phyloP scores from a whole-genome alignment of 768 basidiomycete genomes.

The Auriscalpium microsporum region DNA sequence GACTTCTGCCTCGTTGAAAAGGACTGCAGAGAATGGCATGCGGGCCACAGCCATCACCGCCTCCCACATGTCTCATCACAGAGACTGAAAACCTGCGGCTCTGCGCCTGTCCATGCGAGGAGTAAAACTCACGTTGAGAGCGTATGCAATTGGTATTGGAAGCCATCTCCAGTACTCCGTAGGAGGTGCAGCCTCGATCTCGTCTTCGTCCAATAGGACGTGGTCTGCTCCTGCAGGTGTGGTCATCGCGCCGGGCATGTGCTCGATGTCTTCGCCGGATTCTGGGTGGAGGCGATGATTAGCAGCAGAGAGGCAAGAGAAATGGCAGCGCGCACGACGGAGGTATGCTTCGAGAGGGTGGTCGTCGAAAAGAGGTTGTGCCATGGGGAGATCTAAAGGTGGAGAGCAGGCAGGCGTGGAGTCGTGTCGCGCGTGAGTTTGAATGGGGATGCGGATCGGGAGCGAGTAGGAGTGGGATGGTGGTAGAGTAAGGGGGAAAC shows the following conservation, averaged over 20 bases:
- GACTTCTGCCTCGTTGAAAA: no score
- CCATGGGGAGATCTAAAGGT: conserved; percentile 3
- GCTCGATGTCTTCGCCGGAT: conserved; percentile 13
- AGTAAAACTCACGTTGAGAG: neutral
- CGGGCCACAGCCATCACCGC: no score
- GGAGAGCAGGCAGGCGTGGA: neutral
- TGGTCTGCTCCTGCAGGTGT: conserved; percentile 4
- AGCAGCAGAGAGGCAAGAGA: neutral
- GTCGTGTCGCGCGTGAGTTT: neutral
- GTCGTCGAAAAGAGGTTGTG: conserved; percentile 13
- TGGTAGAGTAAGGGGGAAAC: neutral
- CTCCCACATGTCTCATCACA: no score
- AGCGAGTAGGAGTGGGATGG: neutral
- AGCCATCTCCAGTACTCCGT: conserved; percentile 10
- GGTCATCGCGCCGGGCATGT: conserved; percentile 13
- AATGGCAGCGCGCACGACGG: conserved; percentile 7
- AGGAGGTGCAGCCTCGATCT: neutral
- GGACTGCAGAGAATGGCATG: no score
- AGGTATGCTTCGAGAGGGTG: conserved; percentile 15
- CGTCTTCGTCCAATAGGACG: neutral
- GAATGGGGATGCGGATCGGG: neutral
- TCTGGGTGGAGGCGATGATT: conserved; percentile 1
- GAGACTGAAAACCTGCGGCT: no score
- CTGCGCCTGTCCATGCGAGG: neutral
- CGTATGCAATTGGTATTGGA: neutral